Conservation (phyloP, 768 basidiomycete species). For the Rhodotorula babjevae region DNA sequence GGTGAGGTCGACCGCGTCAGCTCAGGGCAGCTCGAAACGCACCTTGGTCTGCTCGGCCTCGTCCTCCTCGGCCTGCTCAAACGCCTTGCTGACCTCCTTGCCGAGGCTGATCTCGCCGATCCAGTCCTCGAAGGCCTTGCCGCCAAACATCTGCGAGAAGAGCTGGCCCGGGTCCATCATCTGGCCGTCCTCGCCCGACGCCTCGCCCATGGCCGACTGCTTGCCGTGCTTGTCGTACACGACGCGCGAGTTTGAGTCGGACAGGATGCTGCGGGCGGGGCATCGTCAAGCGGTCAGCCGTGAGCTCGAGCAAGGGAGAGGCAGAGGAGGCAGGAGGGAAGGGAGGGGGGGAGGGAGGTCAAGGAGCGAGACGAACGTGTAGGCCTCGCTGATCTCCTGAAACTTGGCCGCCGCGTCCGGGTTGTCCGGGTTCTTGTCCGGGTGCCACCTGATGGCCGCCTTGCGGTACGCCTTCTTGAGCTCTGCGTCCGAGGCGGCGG, state of each 20-base stretch:
- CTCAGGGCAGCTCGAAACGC: no score
- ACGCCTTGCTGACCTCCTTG: conserved; percentile 52
- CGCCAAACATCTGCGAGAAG: conserved; percentile 93
- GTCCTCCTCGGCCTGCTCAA: conserved; percentile 12
- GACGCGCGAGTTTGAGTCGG: conserved; percentile 65
- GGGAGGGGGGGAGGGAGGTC: conserved; percentile 57
- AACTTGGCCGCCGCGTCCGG: conserved; percentile 96
- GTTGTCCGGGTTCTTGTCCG: conserved; percentile 61
- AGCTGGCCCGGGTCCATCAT: conserved; percentile 92
- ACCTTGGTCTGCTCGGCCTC: conserved; percentile 48
- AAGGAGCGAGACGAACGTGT: conserved; percentile 65
- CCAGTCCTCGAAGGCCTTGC: conserved; percentile 50
- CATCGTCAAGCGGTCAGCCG: no score
- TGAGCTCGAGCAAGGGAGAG: no score
- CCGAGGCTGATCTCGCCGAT: conserved; percentile 95
- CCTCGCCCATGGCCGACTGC: conserved; percentile 59
- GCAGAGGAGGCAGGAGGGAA: background rate
- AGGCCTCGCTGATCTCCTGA: conserved; percentile 93
- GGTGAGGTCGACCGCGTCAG: background rate
- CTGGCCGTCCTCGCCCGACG: conserved; percentile 45
- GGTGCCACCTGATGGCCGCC: conserved; percentile 79
- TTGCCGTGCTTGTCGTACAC: conserved; percentile 96
- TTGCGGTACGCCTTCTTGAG: conserved; percentile 68
- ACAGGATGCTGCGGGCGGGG: conserved; percentile 37
- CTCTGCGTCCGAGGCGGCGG: conserved; percentile 53